Percentiles rank a stretch among this genome's conserved stretches.
Evolutionary conservation across 2,329 filamentous ascomycete species (phyloP).

Genomic region (Pseudogymnoascus sp.): DNA sequence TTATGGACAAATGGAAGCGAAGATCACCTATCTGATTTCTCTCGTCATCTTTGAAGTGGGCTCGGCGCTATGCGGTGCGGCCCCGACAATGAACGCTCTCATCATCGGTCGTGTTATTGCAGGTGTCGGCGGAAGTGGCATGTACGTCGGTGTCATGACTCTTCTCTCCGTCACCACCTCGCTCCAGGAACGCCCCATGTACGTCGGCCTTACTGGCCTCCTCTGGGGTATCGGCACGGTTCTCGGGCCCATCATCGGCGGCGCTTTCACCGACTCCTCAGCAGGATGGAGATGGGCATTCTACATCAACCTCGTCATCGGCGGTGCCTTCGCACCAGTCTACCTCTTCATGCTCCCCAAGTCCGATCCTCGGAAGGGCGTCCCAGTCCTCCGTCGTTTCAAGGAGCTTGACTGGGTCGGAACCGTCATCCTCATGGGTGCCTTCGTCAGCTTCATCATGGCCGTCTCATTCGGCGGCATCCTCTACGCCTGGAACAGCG

Average conservation of each 20-base stretch:
- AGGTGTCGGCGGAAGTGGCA: conserved; percentile 37
- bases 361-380: conserved; percentile 25
- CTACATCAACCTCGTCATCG: conserved; percentile 49
- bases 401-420: conserved; percentile 25
- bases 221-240: conserved; percentile 38
- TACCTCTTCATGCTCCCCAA: conserved; percentile 36
- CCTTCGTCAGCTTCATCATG: conserved; percentile 28
- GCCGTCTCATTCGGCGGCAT: conserved; percentile 29
- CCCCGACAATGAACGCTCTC: conserved; percentile 33
- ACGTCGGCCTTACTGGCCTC: conserved; percentile 27
- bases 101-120: conserved; percentile 39
- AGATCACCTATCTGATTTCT: conserved; percentile 26
- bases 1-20: conserved; percentile 28
- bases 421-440: conserved; percentile 23
- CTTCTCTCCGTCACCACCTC: conserved; percentile 33
- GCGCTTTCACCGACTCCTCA: conserved; percentile 34
- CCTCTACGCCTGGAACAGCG: conserved; percentile 24
- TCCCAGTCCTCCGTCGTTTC: not conserved
- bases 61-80: conserved; percentile 28
- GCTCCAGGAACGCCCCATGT: conserved; percentile 29
- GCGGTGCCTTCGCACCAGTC: conserved; percentile 30
- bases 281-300: conserved; percentile 41
- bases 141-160: conserved; percentile 38
- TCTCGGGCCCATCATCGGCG: conserved; percentile 40
- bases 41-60: conserved; percentile 27